Evolutionary conservation across 2,329 filamentous ascomycete species (phyloP).

Genomic region (Hymenoscyphus albidus): DNA sequence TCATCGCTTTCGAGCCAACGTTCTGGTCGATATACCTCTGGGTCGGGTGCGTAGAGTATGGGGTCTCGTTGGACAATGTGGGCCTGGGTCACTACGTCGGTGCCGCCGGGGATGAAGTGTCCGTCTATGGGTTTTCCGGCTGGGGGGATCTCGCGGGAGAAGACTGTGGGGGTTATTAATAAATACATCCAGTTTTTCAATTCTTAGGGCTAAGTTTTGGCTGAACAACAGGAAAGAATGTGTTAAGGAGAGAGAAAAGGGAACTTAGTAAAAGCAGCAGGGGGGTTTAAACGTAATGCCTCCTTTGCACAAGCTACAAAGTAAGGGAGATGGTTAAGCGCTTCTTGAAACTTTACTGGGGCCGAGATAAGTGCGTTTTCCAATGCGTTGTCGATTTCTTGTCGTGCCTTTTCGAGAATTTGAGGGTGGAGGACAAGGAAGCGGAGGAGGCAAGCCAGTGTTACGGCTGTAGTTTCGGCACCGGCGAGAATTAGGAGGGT

Average conservation of each 20-base stretch:
- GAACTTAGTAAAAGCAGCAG: not conserved
- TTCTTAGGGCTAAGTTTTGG: not conserved
- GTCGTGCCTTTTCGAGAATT: not conserved
- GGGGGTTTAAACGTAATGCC: not conserved
- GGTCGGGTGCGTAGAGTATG: slow-evolving; percentile 38
- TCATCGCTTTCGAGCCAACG: slow-evolving; percentile 36
- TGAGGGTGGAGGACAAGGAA: not conserved
- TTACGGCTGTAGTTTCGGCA: not conserved
- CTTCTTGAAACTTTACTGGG: not conserved
- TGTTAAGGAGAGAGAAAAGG: not conserved
- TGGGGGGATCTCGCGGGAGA: not conserved
- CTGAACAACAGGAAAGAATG: not conserved
- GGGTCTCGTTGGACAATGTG: slow-evolving; percentile 36
- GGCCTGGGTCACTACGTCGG: not conserved
- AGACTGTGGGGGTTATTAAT: not conserved
- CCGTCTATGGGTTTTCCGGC: not conserved
- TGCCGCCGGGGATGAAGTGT: not conserved
- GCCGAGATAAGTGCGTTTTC: not conserved
- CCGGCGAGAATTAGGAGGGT: not conserved
- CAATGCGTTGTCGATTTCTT: not conserved
- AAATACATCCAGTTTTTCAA: no score
- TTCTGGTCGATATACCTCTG: slow-evolving; percentile 39
- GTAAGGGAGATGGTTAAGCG: slow-evolving; percentile 13
- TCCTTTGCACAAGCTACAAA: slow-evolving; percentile 34
- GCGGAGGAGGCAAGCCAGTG: not conserved